Evolutionary conservation across 257 asterid species (phyloP).

Genomic region (Solanum dulcamara): DNA sequence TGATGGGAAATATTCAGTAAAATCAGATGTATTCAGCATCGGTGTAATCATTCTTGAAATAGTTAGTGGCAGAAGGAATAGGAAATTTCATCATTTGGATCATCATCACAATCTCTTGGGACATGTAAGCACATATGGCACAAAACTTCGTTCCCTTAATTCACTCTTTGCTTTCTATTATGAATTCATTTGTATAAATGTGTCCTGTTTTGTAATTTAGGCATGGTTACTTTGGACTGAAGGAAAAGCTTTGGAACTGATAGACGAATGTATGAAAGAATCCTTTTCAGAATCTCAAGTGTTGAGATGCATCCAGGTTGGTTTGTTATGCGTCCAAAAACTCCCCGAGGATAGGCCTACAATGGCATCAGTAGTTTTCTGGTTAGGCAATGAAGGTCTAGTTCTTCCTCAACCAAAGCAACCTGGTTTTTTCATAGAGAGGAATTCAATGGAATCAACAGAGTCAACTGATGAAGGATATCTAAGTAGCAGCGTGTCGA

Average conservation of each 20-base stretch:
- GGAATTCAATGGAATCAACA: background rate
- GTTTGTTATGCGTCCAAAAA: slow-evolving; percentile 9
- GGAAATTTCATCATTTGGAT: background rate
- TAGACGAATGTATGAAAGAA: background rate
- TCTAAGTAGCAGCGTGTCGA: background rate
- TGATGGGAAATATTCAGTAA: background rate
- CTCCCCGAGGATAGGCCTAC: slow-evolving; percentile 11
- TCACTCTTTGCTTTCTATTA: background rate
- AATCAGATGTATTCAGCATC: slow-evolving; percentile 1
- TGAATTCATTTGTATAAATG: background rate
- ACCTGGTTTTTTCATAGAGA: slow-evolving; percentile 5
- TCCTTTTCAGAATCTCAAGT: background rate
- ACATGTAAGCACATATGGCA: background rate
- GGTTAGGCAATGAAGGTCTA: slow-evolving; percentile 2
- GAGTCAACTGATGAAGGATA: background rate
- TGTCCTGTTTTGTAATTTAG: background rate
- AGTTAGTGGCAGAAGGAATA: slow-evolving; percentile 6
- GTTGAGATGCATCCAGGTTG: slow-evolving; percentile 7
- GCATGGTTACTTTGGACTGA: slow-evolving; percentile 6
- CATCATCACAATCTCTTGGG: slow-evolving; percentile 15
- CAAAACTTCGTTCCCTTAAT: background rate
- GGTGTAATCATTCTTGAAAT: background rate
- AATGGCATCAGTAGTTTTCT: slow-evolving; percentile 5
- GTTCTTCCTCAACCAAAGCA: slow-evolving; percentile 8
- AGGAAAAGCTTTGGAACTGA: background rate